phyloP scores from a whole-genome alignment of 768 basidiomycete species.

The Leccinum barrowsii region DNA sequence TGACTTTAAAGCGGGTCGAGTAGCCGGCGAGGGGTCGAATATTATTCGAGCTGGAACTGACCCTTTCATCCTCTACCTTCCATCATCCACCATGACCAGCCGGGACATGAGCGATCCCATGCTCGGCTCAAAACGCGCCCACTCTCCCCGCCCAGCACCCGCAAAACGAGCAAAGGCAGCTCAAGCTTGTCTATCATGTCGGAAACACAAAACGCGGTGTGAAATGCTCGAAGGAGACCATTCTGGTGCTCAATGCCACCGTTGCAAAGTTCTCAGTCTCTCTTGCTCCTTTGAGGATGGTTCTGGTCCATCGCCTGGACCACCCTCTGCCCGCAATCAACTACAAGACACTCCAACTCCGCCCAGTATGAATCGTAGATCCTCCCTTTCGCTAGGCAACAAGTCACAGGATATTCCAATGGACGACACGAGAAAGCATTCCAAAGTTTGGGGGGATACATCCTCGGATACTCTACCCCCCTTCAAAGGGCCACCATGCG shows the following conservation, averaged over 20 bases:
- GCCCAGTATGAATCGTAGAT: conserved; percentile 20
- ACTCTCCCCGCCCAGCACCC: conserved; percentile 28
- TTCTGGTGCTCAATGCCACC: conserved; percentile 40
- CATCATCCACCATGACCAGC: conserved; percentile 16
- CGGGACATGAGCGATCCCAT: conserved; percentile 20
- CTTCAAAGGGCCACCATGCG: conserved; percentile 16
- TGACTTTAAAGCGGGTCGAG: conserved; percentile 28
- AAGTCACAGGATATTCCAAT: conserved; percentile 14
- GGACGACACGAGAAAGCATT: conserved; percentile 22
- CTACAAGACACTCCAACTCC: conserved; percentile 21
- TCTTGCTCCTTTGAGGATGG: conserved; percentile 44
- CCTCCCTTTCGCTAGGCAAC: conserved; percentile 21
- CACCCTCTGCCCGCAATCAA: conserved; percentile 18
- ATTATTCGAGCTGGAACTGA: not conserved
- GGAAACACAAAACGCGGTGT: conserved; percentile 49
- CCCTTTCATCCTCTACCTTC: conserved; percentile 4
- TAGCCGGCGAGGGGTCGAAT: conserved; percentile 12
- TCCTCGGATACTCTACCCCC: conserved; percentile 12
- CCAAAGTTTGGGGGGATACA: conserved; percentile 22
- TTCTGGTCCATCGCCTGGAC: conserved; percentile 12
- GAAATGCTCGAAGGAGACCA: conserved; percentile 44
- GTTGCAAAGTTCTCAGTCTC: conserved; percentile 46
- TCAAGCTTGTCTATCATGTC: conserved; percentile 44
- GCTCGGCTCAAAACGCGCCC: conserved; percentile 29
- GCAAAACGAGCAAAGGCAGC: conserved; percentile 41